Conservation (phyloP, 495 filamentous ascomycete species). For the Aeminium ludgeri region DNA sequence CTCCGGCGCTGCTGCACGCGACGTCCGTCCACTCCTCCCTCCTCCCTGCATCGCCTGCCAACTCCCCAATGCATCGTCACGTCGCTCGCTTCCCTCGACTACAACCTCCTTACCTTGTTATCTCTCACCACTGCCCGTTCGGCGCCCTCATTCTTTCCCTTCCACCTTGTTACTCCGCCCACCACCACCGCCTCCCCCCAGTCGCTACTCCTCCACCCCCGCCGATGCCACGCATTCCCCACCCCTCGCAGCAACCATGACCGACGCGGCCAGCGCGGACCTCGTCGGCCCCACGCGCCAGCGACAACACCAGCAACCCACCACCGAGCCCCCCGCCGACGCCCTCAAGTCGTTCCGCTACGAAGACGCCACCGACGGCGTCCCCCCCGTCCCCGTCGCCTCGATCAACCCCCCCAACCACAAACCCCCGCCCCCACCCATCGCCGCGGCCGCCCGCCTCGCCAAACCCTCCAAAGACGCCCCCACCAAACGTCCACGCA, state of each 20-base stretch:
- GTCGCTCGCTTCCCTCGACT: too few species aligned
- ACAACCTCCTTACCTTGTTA: too few species aligned
- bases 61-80: too few species aligned
- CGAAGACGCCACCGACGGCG: constrained; percentile 7
- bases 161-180: too few species aligned
- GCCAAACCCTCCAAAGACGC: not conserved
- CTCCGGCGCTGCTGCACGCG: too few species aligned
- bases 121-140: too few species aligned
- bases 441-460: not conserved
- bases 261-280: not conserved
- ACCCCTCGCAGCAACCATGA: not conserved
- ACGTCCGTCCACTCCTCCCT: too few species aligned
- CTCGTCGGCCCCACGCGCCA: not conserved
- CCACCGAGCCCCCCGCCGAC: not conserved
- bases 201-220: too few species aligned
- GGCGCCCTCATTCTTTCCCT: too few species aligned
- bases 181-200: too few species aligned
- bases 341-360: constrained; percentile 10
- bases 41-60: too few species aligned
- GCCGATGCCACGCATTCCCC: too few species aligned
- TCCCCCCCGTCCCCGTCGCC: constrained; percentile 6
- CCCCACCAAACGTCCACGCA: constrained; percentile 1
- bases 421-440: not conserved
- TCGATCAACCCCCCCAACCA: constrained; percentile 6
- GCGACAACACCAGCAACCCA: not conserved